Evolutionary conservation across 768 basidiomycete genomes (phyloP), one percentile per base, ranked within the genome.

Genomic region (Zangia roseola): DNA sequence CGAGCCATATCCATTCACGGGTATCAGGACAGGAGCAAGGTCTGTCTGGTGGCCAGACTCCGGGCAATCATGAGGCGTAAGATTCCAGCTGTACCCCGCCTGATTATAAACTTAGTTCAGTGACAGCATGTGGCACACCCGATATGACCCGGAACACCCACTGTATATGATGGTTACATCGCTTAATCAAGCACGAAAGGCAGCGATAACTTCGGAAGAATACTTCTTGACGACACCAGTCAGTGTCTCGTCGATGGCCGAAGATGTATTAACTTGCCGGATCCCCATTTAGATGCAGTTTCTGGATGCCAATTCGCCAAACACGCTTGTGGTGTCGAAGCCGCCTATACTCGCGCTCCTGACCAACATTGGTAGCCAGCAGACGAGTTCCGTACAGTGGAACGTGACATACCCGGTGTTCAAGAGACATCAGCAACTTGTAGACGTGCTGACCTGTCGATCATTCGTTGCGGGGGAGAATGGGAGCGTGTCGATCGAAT

Each of bases 91-190:
- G 16, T 17, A 43, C n/a, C 4, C 4, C 17, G 12, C 14, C 16
- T 19, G 20, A n/a, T n/a, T n/a, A n/a, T 7, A 19, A 28, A 17
- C 48, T 62, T 12, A 63, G 16, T 21, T 40, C n/a, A 10, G 28
- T n/a, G 43, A 4, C 40, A 83, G 82, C 8, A 72, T 86, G 23
- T 87, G 85, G 86, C 69, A 76, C 7, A 75, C 81, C 5, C 76
- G 70, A 23, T 87, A 82, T 59, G 64, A 67, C 24, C 71, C 74
- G 17, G 70, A 78, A 42, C 75, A 78, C 43, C 73, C 78, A 2
- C 72, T 82, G 23, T 72, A 79, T 13, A 57, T 62, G 46, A 76
- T 77, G 53, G 67, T 80, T 40, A 71, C 61, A 35, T 49, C 69
- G 2, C 65, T 85, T n/a, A 85, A 83, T 52, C 71, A 67, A 20